Evolutionary conservation across 225 moss, liverwort and hornwort genomes (phyloP).

Genomic region (Anthoceros angustus): DNA sequence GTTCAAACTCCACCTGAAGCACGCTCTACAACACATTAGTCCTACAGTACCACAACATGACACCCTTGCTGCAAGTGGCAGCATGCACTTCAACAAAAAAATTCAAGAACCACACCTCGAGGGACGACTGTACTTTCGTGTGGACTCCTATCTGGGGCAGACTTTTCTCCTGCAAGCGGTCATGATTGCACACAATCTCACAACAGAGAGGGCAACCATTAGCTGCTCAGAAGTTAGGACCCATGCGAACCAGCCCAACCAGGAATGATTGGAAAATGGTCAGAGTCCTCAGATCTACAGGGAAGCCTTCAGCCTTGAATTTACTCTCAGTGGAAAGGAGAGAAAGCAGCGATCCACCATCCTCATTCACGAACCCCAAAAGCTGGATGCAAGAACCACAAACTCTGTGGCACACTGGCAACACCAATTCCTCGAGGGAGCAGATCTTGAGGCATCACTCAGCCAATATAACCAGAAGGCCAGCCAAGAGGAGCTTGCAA

Average conservation of each 20-base stretch:
- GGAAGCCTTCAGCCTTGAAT: background rate
- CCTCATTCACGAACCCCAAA: no score
- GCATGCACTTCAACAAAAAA: background rate
- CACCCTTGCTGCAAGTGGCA: background rate
- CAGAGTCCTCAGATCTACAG: background rate
- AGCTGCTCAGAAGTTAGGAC: background rate
- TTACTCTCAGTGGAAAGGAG: no score
- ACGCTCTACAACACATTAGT: background rate
- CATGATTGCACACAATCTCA: conserved; percentile 2
- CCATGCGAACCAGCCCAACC: background rate
- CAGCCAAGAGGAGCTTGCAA: no score
- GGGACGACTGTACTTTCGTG: background rate
- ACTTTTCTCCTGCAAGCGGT: background rate
- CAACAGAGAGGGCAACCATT: background rate
- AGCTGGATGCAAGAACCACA: no score
- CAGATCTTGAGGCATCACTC: no score
- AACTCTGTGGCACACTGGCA: no score
- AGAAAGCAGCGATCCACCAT: no score
- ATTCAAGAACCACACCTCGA: background rate
- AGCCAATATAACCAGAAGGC: no score
- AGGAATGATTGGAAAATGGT: background rate
- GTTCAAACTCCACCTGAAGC: conserved; percentile 4
- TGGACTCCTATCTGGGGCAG: background rate
- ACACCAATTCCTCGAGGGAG: no score
- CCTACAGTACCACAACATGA: background rate